These are phyloP conservation scores for Pilatotrama ljubarskyi DNA, from an alignment of 768 basidiomycete species.

Conservation along the genomic window DNA sequence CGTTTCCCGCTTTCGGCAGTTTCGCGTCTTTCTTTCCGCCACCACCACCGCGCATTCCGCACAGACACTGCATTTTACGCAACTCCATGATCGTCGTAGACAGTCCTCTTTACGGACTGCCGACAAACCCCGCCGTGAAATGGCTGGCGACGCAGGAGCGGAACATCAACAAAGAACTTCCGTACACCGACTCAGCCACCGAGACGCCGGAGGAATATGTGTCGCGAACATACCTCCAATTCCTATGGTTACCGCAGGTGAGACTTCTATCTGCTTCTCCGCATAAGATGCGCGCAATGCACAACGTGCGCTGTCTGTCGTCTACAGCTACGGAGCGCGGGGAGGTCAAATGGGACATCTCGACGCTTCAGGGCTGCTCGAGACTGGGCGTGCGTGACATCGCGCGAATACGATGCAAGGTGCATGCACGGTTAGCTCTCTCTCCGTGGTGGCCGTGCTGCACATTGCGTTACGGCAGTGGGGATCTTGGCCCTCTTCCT, in stretches of 20 bases:
- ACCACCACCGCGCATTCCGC: conserved; percentile 2
- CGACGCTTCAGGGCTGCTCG: conserved; percentile 13
- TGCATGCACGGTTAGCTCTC: neutral
- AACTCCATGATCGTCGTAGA: conserved; percentile 5
- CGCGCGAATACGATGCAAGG: conserved; percentile 15
- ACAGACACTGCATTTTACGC: neutral
- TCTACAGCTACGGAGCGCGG: conserved; percentile 8
- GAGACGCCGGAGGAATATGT: conserved; percentile 57
- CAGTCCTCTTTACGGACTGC: conserved; percentile 13
- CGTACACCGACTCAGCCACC: conserved; percentile 43
- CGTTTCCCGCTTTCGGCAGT: neutral
- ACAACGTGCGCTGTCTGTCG: neutral
- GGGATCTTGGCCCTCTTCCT: neutral
- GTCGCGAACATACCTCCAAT: conserved; percentile 68
- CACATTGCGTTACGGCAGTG: neutral
- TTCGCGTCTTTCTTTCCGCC: conserved; percentile 6
- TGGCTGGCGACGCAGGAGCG: conserved; percentile 68
- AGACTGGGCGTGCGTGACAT: neutral
- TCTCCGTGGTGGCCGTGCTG: neutral
- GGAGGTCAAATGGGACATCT: neutral
- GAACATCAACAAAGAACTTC: conserved; percentile 54
- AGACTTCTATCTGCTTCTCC: conserved; percentile 16
- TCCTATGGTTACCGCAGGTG: conserved; percentile 79
- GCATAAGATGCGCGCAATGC: neutral
- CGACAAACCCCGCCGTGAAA: conserved; percentile 29